Evolutionary conservation across 805 yeast genomes (phyloP), one percentile per base, ranked within the genome.

Genomic region (Kodamaea kaohsiungensis): DNA sequence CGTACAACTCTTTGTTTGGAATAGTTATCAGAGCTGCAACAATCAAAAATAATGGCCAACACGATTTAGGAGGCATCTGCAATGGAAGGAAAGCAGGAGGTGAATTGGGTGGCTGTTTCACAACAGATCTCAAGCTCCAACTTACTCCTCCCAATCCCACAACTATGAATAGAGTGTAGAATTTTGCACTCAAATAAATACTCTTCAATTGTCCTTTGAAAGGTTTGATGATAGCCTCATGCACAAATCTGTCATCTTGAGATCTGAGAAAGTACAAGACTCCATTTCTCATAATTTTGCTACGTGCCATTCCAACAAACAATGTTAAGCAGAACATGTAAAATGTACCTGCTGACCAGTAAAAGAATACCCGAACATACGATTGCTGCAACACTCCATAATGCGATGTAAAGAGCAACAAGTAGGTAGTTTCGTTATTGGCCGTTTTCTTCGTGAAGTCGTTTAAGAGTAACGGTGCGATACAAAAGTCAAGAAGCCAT

Each of bases 211-310:
- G 98, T 46, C 87, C 73, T 7, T 70, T 58, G 62, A 93, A 80
- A 0, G 97, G 89, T 59, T 88, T 84, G 54, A 88, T 87, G 51
- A 95, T 70, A 0, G 96, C 95, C 65, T 92, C 97, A 59, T 91
- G 93, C 43, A 93, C 80, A 10, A 95, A 81, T 59, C 93, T 84
- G 46, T 95, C 98, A 61, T 91, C 97, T 3, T 97, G 97, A 18
- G 96, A 91, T 61, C 97, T 81, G 56, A 95, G 88, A 72, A 95
- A 95, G 68, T 85, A 95, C 47, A 95, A 75, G 7, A 90, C 97
- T 10, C 99, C 99, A 0, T 88, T 87, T 53, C 99, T 81, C 55
- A 93, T 78, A 40, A 91, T 84, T 55, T 76, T 71, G 46, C 80
- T 73, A 57, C 99, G 79, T 17, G 86, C 80, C 91, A 91, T 87